A percentile compares a stretch with the other conserved stretches of the same genome.
Evolutionary conservation across 2,329 filamentous ascomycete species (phyloP).

Genomic region (Claviceps monticola): DNA sequence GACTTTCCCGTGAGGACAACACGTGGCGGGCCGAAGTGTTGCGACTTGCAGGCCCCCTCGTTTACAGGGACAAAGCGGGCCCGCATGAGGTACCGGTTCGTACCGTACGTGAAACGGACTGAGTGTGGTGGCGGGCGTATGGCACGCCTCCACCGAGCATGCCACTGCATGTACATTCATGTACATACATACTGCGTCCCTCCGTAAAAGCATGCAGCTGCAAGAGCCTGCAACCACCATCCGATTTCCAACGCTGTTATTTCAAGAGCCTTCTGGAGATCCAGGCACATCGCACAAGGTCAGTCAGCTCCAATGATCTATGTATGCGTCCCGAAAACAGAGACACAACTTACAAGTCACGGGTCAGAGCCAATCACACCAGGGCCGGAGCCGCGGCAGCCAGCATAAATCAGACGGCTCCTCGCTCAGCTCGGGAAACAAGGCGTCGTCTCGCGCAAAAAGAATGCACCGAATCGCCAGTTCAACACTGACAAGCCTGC

Average conservation of each 20-base stretch:
- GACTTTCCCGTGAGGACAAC: not conserved
- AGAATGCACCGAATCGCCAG: not conserved
- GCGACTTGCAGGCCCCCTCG: not conserved
- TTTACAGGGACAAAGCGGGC: not conserved
- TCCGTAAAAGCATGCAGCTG: not conserved
- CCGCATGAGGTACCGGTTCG: not conserved
- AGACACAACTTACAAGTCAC: too few species aligned
- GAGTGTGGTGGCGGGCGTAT: not conserved
- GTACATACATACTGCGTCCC: not conserved
- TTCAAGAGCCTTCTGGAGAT: too few species aligned
- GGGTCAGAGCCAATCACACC: too few species aligned
- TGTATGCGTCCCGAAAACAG: too few species aligned
- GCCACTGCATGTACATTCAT: not conserved
- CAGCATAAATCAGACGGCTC: too few species aligned
- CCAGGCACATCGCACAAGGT: too few species aligned
- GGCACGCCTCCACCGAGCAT: not conserved
- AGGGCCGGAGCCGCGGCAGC: too few species aligned
- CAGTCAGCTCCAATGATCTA: too few species aligned
- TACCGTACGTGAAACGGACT: not conserved
- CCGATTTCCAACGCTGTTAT: too few species aligned
- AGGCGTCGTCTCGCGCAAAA: not conserved
- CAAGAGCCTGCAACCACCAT: too few species aligned
- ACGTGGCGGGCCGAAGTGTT: constrained; percentile 2
- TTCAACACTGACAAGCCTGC: too few species aligned
- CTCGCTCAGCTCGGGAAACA: too few species aligned